Conservation (phyloP, 345 rosid species). For the Fremontodendron californicum region DNA sequence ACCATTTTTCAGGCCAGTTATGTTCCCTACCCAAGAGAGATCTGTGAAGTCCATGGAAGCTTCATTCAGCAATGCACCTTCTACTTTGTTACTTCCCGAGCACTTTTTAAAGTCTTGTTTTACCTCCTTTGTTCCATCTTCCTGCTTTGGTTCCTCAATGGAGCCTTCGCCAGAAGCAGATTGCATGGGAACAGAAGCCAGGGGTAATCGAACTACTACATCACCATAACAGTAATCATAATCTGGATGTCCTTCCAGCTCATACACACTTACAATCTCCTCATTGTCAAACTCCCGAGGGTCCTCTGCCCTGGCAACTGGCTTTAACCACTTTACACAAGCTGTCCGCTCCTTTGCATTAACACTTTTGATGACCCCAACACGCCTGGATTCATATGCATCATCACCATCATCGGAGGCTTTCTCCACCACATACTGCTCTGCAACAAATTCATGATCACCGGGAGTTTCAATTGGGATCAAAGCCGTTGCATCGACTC, state of each 20-base stretch:
- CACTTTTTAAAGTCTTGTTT: too few species aligned
- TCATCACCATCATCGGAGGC: slow-evolving; percentile 62
- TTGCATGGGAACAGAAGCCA: slow-evolving; percentile 44
- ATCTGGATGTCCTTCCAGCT: slow-evolving; percentile 89
- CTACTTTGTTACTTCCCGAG: too few species aligned
- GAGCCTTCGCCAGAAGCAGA: slow-evolving; percentile 28
- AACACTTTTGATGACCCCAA: slow-evolving; percentile 80
- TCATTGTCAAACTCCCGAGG: slow-evolving; percentile 80
- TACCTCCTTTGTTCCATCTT: too few species aligned
- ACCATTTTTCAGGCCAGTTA: slow-evolving; percentile 81
- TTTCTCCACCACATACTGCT: too few species aligned
- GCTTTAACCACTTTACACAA: too few species aligned
- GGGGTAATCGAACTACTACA: too few species aligned
- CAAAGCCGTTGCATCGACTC: slow-evolving; percentile 49
- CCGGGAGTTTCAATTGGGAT: slow-evolving; percentile 94
- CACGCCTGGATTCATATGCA: slow-evolving; percentile 56
- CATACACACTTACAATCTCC: too few species aligned
- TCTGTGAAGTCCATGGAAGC: too few species aligned
- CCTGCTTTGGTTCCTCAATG: too few species aligned
- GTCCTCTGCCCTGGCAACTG: slow-evolving; percentile 65
- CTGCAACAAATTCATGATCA: slow-evolving; percentile 89
- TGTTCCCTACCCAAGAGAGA: too few species aligned
- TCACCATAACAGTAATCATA: slow-evolving; percentile 94
- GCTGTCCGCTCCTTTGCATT: slow-evolving; percentile 88
- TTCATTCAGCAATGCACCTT: too few species aligned